Percentiles rank a stretch among this genome's conserved stretches.
phyloP scores from a whole-genome alignment of 345 rosid genomes.

The Populus davidiana region DNA sequence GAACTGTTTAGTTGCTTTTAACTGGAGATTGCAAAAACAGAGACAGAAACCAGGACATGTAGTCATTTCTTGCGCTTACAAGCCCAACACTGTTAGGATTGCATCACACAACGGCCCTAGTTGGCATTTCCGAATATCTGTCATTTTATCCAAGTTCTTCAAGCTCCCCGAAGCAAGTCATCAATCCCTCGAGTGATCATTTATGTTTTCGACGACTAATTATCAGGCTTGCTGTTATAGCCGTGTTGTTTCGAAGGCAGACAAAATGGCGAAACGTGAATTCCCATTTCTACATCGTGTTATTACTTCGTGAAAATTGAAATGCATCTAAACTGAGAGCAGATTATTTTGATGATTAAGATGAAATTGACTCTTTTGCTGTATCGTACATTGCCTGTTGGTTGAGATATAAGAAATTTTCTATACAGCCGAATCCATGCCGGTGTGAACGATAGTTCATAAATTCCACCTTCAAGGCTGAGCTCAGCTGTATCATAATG shows the following conservation, averaged over 20 bases:
- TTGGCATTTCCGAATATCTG: not conserved
- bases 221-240: not conserved
- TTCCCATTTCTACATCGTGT: no score
- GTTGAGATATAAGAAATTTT: not conserved
- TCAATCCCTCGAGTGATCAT: not conserved
- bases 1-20: no score
- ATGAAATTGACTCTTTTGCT: not conserved
- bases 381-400: not conserved
- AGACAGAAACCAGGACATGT: no score
- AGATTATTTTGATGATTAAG: not conserved
- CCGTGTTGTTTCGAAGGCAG: not conserved
- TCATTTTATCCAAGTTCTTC: not conserved
- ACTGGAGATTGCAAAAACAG: no score
- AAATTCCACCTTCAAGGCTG: not conserved
- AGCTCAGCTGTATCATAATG: not conserved
- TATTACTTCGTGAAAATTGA: no score
- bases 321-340: not conserved
- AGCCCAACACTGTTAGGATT: no score
- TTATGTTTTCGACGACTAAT: no score
- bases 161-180: not conserved
- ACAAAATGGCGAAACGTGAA: not conserved
- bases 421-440: not conserved
- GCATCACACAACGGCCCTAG: not conserved
- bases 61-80: no score
- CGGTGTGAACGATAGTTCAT: not conserved